A percentile compares a stretch with the other conserved stretches of the same genome.
phyloP scores from a whole-genome alignment of 257 asterid species.

The Scutellaria baicalensis region DNA sequence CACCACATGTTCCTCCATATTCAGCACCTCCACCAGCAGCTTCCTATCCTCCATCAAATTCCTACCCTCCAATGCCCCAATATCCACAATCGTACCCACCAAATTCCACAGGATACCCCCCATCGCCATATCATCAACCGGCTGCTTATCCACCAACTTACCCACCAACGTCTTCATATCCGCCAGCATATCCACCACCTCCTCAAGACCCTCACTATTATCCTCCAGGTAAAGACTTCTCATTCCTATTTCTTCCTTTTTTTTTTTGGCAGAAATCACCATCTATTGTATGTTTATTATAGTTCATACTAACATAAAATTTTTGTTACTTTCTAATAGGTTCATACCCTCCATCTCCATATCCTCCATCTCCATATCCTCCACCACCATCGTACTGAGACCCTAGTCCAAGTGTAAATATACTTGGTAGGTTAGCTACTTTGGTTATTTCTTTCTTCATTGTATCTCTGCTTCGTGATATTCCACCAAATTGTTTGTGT shows the following conservation, averaged over 20 bases:
- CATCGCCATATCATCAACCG: constrained; percentile 34
- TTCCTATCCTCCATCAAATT: constrained; percentile 15
- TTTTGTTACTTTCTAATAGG: constrained; percentile 26
- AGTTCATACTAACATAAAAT: not conserved
- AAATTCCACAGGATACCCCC: constrained; percentile 34
- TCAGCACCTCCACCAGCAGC: constrained; percentile 30
- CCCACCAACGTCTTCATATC: constrained; percentile 32
- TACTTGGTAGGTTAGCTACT: not conserved
- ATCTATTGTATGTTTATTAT: not conserved
- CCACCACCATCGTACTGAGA: not conserved
- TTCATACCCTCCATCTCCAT: no score
- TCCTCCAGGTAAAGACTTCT: constrained; percentile 35
- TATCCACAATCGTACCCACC: constrained; percentile 37
- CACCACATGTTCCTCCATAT: constrained; percentile 24
- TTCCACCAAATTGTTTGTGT: not conserved
- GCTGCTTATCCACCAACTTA: constrained; percentile 34
- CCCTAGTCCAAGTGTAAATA: not conserved
- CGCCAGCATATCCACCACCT: constrained; percentile 44
- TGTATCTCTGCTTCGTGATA: not conserved
- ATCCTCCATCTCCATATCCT: not conserved
- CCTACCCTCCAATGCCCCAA: constrained; percentile 18
- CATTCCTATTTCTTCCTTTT: not conserved
- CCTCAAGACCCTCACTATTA: constrained; percentile 28
- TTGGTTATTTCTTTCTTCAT: not conserved
- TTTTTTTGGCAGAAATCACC: not conserved